Base-by-base conservation (phyloP, 2,329 filamentous ascomycete genomes). In the Atkinsonella hypoxylon region DNA sequence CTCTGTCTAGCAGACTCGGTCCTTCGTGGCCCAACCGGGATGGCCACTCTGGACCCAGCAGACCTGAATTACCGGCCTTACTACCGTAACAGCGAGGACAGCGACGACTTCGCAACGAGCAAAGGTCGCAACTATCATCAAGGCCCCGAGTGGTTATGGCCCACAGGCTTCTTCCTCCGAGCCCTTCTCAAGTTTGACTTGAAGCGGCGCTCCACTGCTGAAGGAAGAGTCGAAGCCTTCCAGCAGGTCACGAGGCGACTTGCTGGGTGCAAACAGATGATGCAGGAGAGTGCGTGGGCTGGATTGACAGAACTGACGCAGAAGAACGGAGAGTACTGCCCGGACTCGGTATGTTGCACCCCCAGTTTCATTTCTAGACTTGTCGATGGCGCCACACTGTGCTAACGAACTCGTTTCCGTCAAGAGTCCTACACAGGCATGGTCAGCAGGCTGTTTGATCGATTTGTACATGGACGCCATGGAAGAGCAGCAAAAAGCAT, bases 81-180 rank as follows among this genome's bases (percentile, higher is more conserved):
- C 72, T 98, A 98, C 71, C 82, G 85, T 73, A 98, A 98, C 71
- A 87, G 85, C 58, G 91, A 97, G 62, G 93, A 98, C 68, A 91
- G 85, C 53, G 81, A 80, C 12, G 87, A 97, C 66, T 97, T 96
- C 62, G 80, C 87, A 11, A 97, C 91, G 0, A 82, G 86, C 59
- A 97, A 97, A 69, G 93, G 93, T 47, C 79, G 93, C 51, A 98
- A 97, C 69, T 98, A 98, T 70, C 93, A 98, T 67, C 91, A 97
- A 67, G 93, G 93, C 4, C 94, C 93, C 0, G 93, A 98, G 67
- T 98, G 93, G 93, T 72, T 96, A 22, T 98, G 93, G 93, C 94
- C 91, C 0, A 91, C 89, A 1, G 93, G 93, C 4, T 98, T 89
- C 73, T 98, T 95, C 75, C 75, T 96, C 20, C 83, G 94, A 46